These are phyloP conservation scores for Phanerochaete carnosa DNA, from an alignment of 768 basidiomycete species.

Conservation along the genomic window DNA sequence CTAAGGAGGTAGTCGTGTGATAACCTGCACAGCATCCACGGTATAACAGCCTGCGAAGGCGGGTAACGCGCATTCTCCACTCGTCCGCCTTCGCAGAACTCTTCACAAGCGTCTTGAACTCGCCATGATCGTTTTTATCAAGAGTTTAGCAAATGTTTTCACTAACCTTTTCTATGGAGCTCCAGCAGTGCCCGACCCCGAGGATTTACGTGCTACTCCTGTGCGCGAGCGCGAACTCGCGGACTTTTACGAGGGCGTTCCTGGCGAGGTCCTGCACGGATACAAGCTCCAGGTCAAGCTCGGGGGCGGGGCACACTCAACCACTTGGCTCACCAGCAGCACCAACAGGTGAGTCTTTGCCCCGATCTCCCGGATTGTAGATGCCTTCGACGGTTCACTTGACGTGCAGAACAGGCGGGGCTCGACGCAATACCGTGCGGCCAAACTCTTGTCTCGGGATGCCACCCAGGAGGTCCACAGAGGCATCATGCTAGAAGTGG, in stretches of 20 bases:
- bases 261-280: not conserved
- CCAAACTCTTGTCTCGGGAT: slow-evolving; percentile 21
- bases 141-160: too few species aligned
- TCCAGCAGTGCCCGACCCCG: too few species aligned
- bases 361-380: not conserved
- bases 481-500: slow-evolving; percentile 15
- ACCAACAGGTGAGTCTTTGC: not conserved
- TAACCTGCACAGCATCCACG: too few species aligned
- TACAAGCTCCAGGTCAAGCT: slow-evolving; percentile 10
- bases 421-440: slow-evolving; percentile 14
- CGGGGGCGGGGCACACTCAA: slow-evolving; percentile 10
- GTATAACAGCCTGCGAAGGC: too few species aligned
- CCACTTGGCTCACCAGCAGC: slow-evolving; percentile 5
- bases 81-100: too few species aligned
- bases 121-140: too few species aligned
- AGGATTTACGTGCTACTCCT: too few species aligned
- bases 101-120: too few species aligned
- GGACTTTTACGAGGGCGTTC: not conserved
- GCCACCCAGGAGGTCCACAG: slow-evolving; percentile 11
- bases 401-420: not conserved
- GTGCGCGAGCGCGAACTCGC: not conserved
- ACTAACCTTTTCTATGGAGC: too few species aligned
- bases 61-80: too few species aligned
- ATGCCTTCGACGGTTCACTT: not conserved
- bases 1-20: too few species aligned